Percentiles rank a stretch among this genome's conserved stretches.
Conservation (phyloP, 148 eudicot genomes). For the Drosera capensis region DNA sequence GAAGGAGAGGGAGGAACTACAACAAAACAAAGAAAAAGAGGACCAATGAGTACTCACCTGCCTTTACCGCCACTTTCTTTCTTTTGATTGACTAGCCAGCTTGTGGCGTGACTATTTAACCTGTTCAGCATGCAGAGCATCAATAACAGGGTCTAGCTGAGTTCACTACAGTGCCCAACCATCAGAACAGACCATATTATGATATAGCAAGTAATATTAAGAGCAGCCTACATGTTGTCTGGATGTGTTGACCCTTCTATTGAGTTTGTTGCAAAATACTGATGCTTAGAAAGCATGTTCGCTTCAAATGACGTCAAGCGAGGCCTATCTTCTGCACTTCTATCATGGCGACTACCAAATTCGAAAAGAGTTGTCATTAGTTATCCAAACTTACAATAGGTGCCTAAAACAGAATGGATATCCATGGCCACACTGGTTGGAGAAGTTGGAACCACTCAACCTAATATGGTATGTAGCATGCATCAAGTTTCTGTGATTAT, state of each 20-base stretch:
- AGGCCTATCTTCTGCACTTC: not conserved
- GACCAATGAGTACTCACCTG: constrained; percentile 23
- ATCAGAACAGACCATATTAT: not conserved
- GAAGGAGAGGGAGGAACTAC: not conserved
- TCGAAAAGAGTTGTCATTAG: too few species aligned
- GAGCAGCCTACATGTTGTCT: not conserved
- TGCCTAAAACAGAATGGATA: not conserved
- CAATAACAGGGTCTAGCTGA: not conserved
- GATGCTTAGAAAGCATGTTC: not conserved
- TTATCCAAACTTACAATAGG: not conserved
- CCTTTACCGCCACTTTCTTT: constrained; percentile 43
- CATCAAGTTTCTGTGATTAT: too few species aligned
- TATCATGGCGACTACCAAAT: not conserved
- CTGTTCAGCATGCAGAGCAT: constrained; percentile 19
- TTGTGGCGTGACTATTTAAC: constrained; percentile 20
- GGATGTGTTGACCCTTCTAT: not conserved
- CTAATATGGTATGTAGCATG: too few species aligned
- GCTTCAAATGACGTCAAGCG: not conserved
- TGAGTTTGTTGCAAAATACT: not conserved
- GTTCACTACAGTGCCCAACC: not conserved
- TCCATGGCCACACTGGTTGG: not conserved
- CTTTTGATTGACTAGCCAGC: constrained; percentile 19
- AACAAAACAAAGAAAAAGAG: not conserved
- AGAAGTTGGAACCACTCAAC: too few species aligned
- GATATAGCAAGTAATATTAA: not conserved